Evolutionary conservation across 148 eudicot genomes (phyloP), one percentile per base, ranked within the genome.

Genomic region (Rhododendron kiyosumense): DNA sequence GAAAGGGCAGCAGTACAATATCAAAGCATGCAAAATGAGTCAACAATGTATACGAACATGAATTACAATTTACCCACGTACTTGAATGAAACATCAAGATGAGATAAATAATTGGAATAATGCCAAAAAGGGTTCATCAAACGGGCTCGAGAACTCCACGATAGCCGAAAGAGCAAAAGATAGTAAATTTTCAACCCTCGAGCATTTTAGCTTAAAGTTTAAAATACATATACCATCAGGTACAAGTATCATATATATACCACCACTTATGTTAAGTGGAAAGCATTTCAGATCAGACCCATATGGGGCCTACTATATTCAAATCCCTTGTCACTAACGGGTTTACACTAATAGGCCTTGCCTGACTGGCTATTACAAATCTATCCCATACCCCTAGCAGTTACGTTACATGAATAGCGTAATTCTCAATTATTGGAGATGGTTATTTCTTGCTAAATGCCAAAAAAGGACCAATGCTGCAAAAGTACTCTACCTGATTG

Each of bases 401-500:
- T 38, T 49, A 69, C 11, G 8, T 49, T 22, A 46, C 26, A 69
- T 26, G 43, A 65, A 83, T 2, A 15, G 17, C 7, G 32, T 8
- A 18, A 46, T 69, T 46, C 7, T 65, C 34, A 71, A 83, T 48
- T 8, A 28, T 46, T 46, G 73, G 59, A 48, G 61, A 69, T 26
- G 32, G 63, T 15, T 49, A 46, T 30, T 41, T 51, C 69, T 67
- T 26, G 20, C 75, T 79, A 5, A 12, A 71, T 46, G 65, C 57
- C 24, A 80, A 59, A 86, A 22, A 59, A 41, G 52, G 36, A 51
- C 13, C 28, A 57, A 74, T 12, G 79, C 78, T 57, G 71, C 81
- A 59, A 45, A 87, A 41, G 71, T 76, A 79, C 20, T 20, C 57
- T 90, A 96, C 99, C 98, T 96, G 98, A 86, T 96, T 96, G 69